Evolutionary conservation across 2,329 filamentous ascomycete genomes (phyloP).

Genomic region (Parasarocladium wereldwijsianum): DNA sequence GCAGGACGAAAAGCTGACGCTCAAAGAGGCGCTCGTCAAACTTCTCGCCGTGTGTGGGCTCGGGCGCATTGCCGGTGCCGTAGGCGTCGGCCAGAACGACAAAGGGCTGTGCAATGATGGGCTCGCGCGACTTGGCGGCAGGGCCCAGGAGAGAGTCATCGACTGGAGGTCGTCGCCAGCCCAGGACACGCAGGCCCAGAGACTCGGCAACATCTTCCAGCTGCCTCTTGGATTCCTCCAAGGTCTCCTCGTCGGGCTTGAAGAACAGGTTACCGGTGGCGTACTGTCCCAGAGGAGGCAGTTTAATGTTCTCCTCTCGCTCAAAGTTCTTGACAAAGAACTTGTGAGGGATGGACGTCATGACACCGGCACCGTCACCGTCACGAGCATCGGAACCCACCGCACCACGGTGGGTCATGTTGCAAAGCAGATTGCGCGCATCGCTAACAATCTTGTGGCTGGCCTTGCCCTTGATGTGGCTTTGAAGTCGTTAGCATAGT

Average conservation of each 20-base stretch:
- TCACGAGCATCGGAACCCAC: conserved; percentile 96
- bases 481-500: conserved; percentile 20
- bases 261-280: conserved; percentile 97
- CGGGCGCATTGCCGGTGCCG: conserved; percentile 64
- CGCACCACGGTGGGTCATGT: conserved; percentile 99
- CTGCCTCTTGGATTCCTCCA: conserved; percentile 79
- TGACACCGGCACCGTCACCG: conserved; percentile 95
- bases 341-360: conserved; percentile 96
- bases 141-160: conserved; percentile 89
- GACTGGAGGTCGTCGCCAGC: conserved; percentile 90
- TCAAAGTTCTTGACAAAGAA: conserved; percentile 99
- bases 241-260: conserved; percentile 82
- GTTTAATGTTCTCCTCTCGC: conserved; percentile 72
- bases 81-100: conserved; percentile 79
- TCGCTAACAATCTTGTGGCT: conserved; percentile 99
- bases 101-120: conserved; percentile 88
- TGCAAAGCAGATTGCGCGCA: conserved; percentile 92
- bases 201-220: conserved; percentile 90
- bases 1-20: conserved; percentile 81
- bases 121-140: conserved; percentile 85
- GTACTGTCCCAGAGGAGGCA: conserved; percentile 84
- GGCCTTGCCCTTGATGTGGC: conserved; percentile 91
- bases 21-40: conserved; percentile 84
- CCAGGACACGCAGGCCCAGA: conserved; percentile 77
- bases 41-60: conserved; percentile 59